These are phyloP conservation scores for Magnaporthiopsis rhizophila DNA, from an alignment of 2,329 filamentous ascomycete species.

Conservation along the genomic window DNA sequence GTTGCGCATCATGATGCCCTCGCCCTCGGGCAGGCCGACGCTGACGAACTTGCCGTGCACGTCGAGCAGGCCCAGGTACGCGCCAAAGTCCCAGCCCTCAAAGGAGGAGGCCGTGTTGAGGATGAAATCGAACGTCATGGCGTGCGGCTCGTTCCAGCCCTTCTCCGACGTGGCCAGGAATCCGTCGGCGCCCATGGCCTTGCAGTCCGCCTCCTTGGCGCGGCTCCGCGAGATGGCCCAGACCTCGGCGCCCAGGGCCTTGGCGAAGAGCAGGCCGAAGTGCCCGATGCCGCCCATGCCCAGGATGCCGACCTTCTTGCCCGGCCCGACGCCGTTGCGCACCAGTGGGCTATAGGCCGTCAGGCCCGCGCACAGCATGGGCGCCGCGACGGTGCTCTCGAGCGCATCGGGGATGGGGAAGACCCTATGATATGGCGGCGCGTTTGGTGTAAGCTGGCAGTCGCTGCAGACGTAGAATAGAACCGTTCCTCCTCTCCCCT, in stretches of 20 bases:
- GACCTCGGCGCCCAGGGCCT: slow-evolving; percentile 55
- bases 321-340: slow-evolving; percentile 65
- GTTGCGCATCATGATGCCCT: slow-evolving; percentile 56
- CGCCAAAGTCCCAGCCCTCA: slow-evolving; percentile 57
- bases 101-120: slow-evolving; percentile 66
- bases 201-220: slow-evolving; percentile 51
- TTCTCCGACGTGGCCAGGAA: slow-evolving; percentile 51
- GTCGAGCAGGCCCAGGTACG: slow-evolving; percentile 73
- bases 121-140: slow-evolving; percentile 66
- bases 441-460: too few relatives aligned
- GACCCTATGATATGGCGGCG: slow-evolving; percentile 29
- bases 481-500: too few relatives aligned
- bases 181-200: slow-evolving; percentile 51
- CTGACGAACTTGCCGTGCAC: slow-evolving; percentile 75
- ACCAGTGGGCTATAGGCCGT: slow-evolving; percentile 74
- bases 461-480: too few relatives aligned
- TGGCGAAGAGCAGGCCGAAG: slow-evolving; percentile 62
- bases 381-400: slow-evolving; percentile 54
- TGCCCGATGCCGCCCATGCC: slow-evolving; percentile 67
- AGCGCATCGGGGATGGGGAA: slow-evolving; percentile 71
- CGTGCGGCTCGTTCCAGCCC: slow-evolving; percentile 48
- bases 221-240: slow-evolving; percentile 55
- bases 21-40: slow-evolving; percentile 72
- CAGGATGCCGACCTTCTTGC: slow-evolving; percentile 71
- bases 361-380: slow-evolving; percentile 79